A percentile compares a stretch with the other conserved stretches of the same genome.
phyloP scores from a whole-genome alignment of 768 basidiomycete species.

The Pisolithus tinctorius region DNA sequence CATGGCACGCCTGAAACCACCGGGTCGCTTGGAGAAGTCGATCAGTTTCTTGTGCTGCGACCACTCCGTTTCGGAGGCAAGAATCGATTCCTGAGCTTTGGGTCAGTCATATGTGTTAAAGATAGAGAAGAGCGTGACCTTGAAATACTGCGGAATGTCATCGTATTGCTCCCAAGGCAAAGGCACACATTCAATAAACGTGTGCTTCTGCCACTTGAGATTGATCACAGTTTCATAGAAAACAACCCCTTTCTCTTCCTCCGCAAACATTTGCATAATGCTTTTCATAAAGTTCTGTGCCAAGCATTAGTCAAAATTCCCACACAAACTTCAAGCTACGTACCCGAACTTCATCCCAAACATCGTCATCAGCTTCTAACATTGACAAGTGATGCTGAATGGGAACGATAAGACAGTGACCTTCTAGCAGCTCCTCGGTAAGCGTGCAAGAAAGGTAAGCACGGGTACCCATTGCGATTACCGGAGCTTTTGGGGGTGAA shows the following conservation, averaged over 20 bases:
- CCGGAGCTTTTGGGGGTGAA: slow-evolving; percentile 76
- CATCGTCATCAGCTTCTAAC: slow-evolving; percentile 93
- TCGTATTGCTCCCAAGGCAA: slow-evolving; percentile 86
- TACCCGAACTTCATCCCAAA: slow-evolving; percentile 96
- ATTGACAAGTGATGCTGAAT: slow-evolving; percentile 89
- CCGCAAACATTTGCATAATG: slow-evolving; percentile 89
- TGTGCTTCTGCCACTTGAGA: slow-evolving; percentile 85
- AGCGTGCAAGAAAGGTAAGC: slow-evolving; percentile 87
- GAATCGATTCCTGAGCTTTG: slow-evolving; percentile 73
- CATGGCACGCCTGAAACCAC: slow-evolving; percentile 92
- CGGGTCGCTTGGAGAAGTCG: slow-evolving; percentile 83
- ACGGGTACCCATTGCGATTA: slow-evolving; percentile 87
- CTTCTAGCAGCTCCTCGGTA: slow-evolving; percentile 81
- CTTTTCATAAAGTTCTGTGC: slow-evolving; percentile 79
- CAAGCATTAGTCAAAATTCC: slow-evolving; percentile 1
- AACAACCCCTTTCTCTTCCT: slow-evolving; percentile 87
- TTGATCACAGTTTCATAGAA: slow-evolving; percentile 93
- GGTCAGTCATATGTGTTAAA: neutral
- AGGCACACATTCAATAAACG: slow-evolving; percentile 90
- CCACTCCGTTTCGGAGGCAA: slow-evolving; percentile 94
- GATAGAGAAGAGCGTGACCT: slow-evolving; percentile 37
- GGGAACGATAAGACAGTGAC: slow-evolving; percentile 94
- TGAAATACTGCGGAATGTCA: slow-evolving; percentile 88
- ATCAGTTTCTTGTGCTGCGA: slow-evolving; percentile 97
- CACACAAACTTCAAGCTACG: slow-evolving; percentile 18